phyloP scores from a whole-genome alignment of 805 yeast genomes.

The Candida anglica region DNA sequence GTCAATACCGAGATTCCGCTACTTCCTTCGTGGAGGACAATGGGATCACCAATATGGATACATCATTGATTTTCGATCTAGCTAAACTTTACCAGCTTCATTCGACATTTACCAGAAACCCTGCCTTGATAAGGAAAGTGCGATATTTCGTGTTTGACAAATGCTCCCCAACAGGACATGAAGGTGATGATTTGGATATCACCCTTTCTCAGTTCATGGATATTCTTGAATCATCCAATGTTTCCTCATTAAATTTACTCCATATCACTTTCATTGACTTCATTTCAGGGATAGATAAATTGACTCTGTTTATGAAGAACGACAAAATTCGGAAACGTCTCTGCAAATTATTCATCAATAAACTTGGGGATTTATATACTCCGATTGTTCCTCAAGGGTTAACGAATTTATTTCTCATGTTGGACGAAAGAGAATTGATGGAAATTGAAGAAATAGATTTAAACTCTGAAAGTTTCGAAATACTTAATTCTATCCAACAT shows the following conservation, averaged over 20 bases:
- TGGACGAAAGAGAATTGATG: conserved; percentile 26
- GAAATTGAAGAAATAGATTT: conserved; percentile 15
- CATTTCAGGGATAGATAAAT: conserved; percentile 17
- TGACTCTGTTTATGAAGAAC: conserved; percentile 19
- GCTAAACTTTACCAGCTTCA: conserved; percentile 15
- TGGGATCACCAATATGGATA: conserved; percentile 27
- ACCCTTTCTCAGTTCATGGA: conserved; percentile 7
- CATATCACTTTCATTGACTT: conserved; percentile 30
- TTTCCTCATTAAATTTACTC: conserved; percentile 22
- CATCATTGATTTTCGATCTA: conserved; percentile 19
- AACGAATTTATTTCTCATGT: conserved; percentile 28
- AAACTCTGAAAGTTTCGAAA: conserved; percentile 13
- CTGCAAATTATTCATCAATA: conserved; percentile 27
- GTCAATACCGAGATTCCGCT: conserved; percentile 11
- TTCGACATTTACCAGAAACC: conserved; percentile 14
- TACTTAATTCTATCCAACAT: conserved; percentile 20
- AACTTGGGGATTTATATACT: conserved; percentile 14
- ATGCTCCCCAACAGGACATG: conserved; percentile 15
- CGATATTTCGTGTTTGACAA: conserved; percentile 31
- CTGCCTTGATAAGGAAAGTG: conserved; percentile 16
- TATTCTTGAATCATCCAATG: conserved; percentile 17
- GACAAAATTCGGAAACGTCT: conserved; percentile 21
- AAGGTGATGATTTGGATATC: too few species aligned
- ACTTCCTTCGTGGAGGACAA: conserved; percentile 18
- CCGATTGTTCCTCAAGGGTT: conserved; percentile 24